Evolutionary conservation across 768 basidiomycete genomes (phyloP), one percentile per base, ranked within the genome.

Genomic region (Lactarius evosmus): DNA sequence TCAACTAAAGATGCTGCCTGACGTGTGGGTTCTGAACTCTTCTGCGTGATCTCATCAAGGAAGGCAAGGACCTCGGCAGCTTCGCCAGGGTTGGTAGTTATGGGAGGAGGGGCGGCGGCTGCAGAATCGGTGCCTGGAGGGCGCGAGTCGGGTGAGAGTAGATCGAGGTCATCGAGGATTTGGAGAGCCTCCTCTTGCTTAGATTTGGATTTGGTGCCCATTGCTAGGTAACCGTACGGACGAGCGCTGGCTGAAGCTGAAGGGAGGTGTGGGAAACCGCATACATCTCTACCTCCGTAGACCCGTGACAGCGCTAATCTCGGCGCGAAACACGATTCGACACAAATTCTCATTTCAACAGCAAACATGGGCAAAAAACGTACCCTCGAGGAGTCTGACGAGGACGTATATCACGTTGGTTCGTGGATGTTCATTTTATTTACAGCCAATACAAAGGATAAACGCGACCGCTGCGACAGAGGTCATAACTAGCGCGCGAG

Each of bases 101-200:
- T 62, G 60, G 70, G 69, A 50, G 74, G 62, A 53, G 72, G 71
- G 46, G 61, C 64, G 6, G 66, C 53, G 7, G 71, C 44, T 29
- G 68, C 16, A 46, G 61, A 27, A 9, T 61, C 71, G 52, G 62
- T 61, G 56, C 59, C 58, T 7, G 65, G 70, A 69, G 38, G 54
- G 14, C 63, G 69, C 17, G 74, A 62, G 1, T 73, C 66, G 25
- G 77, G 73, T 16, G 69, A 70, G 29, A 96, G 83, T 33, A 86
- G 89, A 73, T 98, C 95, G 55, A 98, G 89, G 72, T 96, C 94
- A 72, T 97, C 93, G 51, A 98, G 87, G 76, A 98, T 88, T 71
- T 88, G 89, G 25, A 95, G 86, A 25, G 93, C 96, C 74, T 98
- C 95, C 71, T 90, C 82, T 65, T 90, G 85, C 72, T 91, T 92